Base-by-base conservation (phyloP, 345 rosid genomes). In the Clausena lansium region DNA sequence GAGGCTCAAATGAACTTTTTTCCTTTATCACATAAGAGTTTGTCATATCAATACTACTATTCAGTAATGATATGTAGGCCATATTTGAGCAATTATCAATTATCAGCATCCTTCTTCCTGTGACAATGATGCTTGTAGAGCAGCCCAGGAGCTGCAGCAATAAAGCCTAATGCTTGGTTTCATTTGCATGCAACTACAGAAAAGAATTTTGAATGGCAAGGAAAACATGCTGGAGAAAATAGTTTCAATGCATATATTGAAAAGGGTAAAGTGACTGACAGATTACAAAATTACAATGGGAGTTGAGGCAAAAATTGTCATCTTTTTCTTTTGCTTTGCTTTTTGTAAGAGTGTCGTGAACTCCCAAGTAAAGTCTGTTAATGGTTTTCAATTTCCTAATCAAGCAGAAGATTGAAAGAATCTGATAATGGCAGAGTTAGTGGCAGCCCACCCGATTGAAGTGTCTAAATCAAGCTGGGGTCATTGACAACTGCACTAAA, bases 401-500 rank as follows among this genome's bases (percentile, higher is more conserved):
- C 22, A 55, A 32, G 58, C 39, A 33, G 61, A 70, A 74, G 41
- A 54, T 57, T 61, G 70, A 77, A 71, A 80, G 27, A 41, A 58
- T 47, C 79, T 20, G 75, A 35, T 9, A 27, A 64, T 50, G 70
- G 78, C 79, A 30, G 66, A 65, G 64, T 27, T 25, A 78, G 65
- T 71, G 79, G 73, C 69, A 79, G 71, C 85, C 85, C 79, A 58
- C 65, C 66, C 14, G 20, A 28, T 41, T 73, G 88, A 81, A 74
- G 20, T 76, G 89, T 84, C 91, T 30, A 60, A 41, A 81, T 83
- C 87, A 83, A 9, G 76, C 67, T 62, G 69, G 70, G 80, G 57
- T 76, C 86, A 76, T 36, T 64, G 39, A 67, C 82, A 74, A 69
- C 77, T 63, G 80, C 59, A 71, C 32, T 75, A 67, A 83, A 70